Evolutionary conservation across 2,329 filamentous ascomycete genomes (phyloP), one percentile per base, ranked within the genome.

Genomic region (Ophiostoma quercus): DNA sequence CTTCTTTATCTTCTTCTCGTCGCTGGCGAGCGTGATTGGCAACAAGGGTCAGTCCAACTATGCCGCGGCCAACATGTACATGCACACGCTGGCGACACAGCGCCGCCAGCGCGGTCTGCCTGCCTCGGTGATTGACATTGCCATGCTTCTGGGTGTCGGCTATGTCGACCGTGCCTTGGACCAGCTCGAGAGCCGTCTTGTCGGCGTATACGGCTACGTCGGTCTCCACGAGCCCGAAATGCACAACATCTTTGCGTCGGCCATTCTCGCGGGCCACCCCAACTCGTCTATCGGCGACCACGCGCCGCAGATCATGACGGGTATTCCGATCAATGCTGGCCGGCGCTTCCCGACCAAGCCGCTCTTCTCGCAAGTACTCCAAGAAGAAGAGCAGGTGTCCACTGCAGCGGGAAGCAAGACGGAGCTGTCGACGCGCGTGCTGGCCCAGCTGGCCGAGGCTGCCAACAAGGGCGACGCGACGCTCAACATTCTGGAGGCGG

Each of bases 21-120:
- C 77, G 34, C 68, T 76, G 12, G 72, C 73, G 1, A 74, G 74
- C 16, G 73, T 79, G 16, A 71, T 79, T 3, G 80, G 79, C 8
- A 76, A 77, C 25, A 71, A 75, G 1, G 77, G 75, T 0, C 81
- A 83, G 71, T 76, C 77, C 67, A 82, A 79, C 71, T 80, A 84
- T 72, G 74, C 77, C 3, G 78, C 79, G 0, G 80, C 77, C 19
- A 83, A 81, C 72, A 76, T 77, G 11, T 84, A 79, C 74, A 73
- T 81, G 43, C 79, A 82, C 47, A 74, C 77, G 4, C 78, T 83
- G 34, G 78, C 76, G 3, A 77, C 78, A 19, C 79, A 79, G 68
- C 78, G 82, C 12, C 72, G 75, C 4, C 69, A 69, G 0, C 73
- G 73, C 1, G 80, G 79, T 2, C 75, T 82, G 6, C 76, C 80